Conservation (phyloP, 2,329 filamentous ascomycete genomes). For the Whalleya microplaca region DNA sequence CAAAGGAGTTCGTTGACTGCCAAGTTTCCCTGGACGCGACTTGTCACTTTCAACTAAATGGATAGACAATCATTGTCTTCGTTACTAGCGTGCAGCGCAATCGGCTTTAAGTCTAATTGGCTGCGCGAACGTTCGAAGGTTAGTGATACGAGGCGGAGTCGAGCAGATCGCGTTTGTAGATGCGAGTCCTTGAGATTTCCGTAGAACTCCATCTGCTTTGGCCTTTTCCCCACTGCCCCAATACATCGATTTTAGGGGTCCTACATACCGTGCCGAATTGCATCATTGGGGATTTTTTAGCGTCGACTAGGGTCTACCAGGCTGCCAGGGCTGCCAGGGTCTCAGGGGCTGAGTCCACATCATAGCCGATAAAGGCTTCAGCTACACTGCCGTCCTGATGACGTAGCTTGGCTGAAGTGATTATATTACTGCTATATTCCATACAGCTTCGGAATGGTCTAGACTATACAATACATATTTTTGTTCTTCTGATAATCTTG, state of each 20-base stretch:
- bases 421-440: not conserved
- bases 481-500: too few relatives aligned
- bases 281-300: not conserved
- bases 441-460: not conserved
- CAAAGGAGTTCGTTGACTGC: not conserved
- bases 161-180: conserved; percentile 11
- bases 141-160: conserved; percentile 10
- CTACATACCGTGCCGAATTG: conserved; percentile 6
- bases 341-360: not conserved
- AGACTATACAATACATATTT: not conserved
- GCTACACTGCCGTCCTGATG: not conserved
- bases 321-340: not conserved
- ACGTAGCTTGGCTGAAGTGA: not conserved
- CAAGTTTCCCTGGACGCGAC: not conserved
- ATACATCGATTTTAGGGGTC: conserved; percentile 14
- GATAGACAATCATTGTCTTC: too few relatives aligned
- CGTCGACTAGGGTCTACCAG: not conserved
- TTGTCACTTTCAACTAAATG: not conserved
- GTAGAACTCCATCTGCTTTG: conserved; percentile 15
- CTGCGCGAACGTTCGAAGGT: conserved; percentile 4
- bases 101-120: conserved; percentile 15
- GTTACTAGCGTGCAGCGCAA: conserved; percentile 2
- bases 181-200: conserved; percentile 19
- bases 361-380: not conserved
- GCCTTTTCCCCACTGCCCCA: conserved; percentile 7